Base-by-base conservation (phyloP, 441 rosid species). In the Melastoma candidum region DNA sequence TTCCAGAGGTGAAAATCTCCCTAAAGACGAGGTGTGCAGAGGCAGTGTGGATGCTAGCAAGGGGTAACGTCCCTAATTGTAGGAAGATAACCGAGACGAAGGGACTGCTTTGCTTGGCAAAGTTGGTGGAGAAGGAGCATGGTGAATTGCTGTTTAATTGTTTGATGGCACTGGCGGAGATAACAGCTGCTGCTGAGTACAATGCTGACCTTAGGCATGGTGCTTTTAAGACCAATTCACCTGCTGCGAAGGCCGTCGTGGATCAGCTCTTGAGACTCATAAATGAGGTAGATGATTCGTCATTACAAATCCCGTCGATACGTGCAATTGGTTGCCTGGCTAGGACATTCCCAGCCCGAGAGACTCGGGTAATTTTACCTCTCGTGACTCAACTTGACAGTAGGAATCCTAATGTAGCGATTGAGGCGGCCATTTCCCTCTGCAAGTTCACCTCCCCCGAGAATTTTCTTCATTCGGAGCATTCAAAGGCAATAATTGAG, bases 41-140 rank as follows among this genome's bases (percentile, higher is more conserved):
- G 68, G 89, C 89, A 22, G 24, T 79, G 26, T 75, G 85, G 85
- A 79, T 73, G 85, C 77, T 82, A 29, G 85, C 85, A 5, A 71
- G 68, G 47, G 78, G 65, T 58, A 82, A 81, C 46, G 68, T 82
- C 27, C 63, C 67, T 0, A 82, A 82, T 57, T 75, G 85, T 64
- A 68, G 61, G 73, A 75, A 74, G 59, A 77, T 82, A 48, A 71
- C 89, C 0, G 89, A 82, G 67, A 82, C 89, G 2, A 82, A 82
- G 65, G 89, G 89, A 14, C 58, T 82, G 66, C 85, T 82, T 59
- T 66, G 83, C 65, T 65, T 82, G 63, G 89, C 85, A 0, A 82
- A 79, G 64, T 73, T 79, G 47, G 76, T 82, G 1, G 85, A 79
- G 46, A 76, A 52, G 24, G 85, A 79, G 58, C 55, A 41, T 8